These are phyloP conservation scores for Lachnellula subtilissima DNA, from an alignment of 2,329 filamentous ascomycete genomes.

Conservation along the genomic window DNA sequence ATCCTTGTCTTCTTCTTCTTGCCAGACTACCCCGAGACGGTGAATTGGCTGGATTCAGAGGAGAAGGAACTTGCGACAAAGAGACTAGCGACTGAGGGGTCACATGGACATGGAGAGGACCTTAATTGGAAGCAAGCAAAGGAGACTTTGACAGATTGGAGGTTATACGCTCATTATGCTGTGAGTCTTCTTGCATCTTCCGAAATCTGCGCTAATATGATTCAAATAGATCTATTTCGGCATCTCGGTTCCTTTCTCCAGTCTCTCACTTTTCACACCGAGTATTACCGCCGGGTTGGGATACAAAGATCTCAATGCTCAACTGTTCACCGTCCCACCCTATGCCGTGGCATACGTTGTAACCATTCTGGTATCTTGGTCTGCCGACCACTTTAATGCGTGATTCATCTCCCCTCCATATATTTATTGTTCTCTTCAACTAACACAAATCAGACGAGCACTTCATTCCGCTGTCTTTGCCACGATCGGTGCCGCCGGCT, in stretches of 20 bases:
- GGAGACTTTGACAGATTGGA: conserved; percentile 43
- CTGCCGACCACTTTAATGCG: conserved; percentile 58
- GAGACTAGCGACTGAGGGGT: conserved; percentile 40
- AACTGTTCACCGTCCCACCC: conserved; percentile 63
- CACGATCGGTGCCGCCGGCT: conserved; percentile 48
- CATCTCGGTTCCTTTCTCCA: conserved; percentile 52
- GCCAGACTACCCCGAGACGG: conserved; percentile 46
- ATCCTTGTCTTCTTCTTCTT: conserved; percentile 41
- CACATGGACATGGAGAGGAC: conserved; percentile 35
- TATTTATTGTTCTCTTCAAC: neutral
- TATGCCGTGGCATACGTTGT: conserved; percentile 50
- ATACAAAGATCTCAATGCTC: conserved; percentile 52
- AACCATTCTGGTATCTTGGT: conserved; percentile 49
- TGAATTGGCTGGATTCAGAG: conserved; percentile 38
- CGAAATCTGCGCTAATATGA: neutral
- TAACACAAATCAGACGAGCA: conserved; percentile 33
- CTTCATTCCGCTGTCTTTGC: conserved; percentile 46
- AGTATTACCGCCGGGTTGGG: conserved; percentile 57
- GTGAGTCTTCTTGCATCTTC: conserved; percentile 30
- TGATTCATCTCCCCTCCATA: conserved; percentile 1
- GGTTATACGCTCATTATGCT: conserved; percentile 48
- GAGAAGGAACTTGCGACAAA: conserved; percentile 40
- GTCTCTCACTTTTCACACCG: conserved; percentile 56
- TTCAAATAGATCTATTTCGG: conserved; percentile 43
- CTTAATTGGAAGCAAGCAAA: conserved; percentile 46